Percentiles rank a stretch among this genome's conserved stretches.
Conservation (phyloP, 2,329 filamentous ascomycete genomes). For the Pestalotiopsis sp. region DNA sequence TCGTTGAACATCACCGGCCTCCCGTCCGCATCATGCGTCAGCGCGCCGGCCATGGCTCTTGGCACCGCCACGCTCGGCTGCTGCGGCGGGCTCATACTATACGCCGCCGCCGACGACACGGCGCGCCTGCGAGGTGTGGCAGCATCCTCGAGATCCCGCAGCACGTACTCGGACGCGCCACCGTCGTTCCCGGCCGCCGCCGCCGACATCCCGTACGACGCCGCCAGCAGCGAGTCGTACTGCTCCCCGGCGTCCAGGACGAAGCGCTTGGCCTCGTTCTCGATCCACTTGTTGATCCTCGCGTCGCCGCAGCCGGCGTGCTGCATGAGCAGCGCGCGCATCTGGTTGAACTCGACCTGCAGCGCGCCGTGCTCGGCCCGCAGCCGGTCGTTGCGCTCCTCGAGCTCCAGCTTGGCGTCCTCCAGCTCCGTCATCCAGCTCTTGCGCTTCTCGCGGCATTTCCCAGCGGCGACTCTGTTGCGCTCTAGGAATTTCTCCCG, state of each 20-base stretch:
- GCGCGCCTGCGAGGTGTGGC: not conserved
- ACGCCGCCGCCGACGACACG: not conserved
- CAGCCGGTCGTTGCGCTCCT: constrained; percentile 44
- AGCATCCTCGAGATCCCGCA: constrained; percentile 18
- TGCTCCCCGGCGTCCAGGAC: constrained; percentile 39
- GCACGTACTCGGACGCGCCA: constrained; percentile 22
- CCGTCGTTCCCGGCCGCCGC: constrained; percentile 15
- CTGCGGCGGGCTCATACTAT: not conserved
- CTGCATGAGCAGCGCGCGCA: constrained; percentile 54
- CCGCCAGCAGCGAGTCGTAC: constrained; percentile 30
- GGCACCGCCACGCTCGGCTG: not conserved
- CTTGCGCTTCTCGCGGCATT: constrained; percentile 72
- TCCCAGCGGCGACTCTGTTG: constrained; percentile 73
- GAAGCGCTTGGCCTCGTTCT: constrained; percentile 53
- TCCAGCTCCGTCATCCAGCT: constrained; percentile 54
- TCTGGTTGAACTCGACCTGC: constrained; percentile 44
- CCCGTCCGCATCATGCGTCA: not conserved
- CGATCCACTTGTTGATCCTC: constrained; percentile 57
- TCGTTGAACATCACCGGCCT: not conserved
- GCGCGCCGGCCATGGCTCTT: not conserved
- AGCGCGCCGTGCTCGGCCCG: constrained; percentile 46
- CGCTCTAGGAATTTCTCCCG: constrained; percentile 66
- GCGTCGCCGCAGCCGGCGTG: constrained; percentile 55
- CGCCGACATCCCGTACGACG: constrained; percentile 13
- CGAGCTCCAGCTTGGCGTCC: constrained; percentile 45